Conservation (phyloP, 768 basidiomycete genomes). For the Podaxis carcinomalis region DNA sequence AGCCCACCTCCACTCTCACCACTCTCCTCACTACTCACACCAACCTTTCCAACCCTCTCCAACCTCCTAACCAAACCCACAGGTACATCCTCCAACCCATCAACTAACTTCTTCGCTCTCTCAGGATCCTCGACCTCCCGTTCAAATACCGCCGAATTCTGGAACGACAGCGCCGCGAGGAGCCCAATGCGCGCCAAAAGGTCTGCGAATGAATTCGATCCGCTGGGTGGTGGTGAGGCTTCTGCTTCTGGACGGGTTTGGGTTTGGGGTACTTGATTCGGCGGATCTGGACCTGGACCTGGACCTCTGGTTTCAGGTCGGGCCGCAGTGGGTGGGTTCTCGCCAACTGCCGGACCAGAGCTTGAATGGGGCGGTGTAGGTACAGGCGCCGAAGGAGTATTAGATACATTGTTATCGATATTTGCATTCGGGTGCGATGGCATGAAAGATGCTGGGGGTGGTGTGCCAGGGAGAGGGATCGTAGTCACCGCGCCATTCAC, state of each 20-base stretch:
- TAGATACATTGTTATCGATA: too few relatives aligned
- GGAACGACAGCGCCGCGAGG: slow-evolving; percentile 16
- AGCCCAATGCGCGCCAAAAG: slow-evolving; percentile 15
- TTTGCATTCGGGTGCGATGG: too few relatives aligned
- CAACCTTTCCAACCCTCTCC: slow-evolving; percentile 45
- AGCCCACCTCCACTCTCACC: slow-evolving; percentile 25
- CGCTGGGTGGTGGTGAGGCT: background rate
- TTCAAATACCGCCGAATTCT: slow-evolving; percentile 22
- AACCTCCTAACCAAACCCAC: slow-evolving; percentile 61
- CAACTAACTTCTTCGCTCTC: slow-evolving; percentile 58
- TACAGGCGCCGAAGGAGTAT: too few relatives aligned
- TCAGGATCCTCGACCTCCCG: slow-evolving; percentile 56
- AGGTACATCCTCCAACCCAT: slow-evolving; percentile 63
- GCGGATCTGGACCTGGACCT: background rate
- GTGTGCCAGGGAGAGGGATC: background rate
- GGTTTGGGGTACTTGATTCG: background rate
- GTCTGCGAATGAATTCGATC: slow-evolving; percentile 1
- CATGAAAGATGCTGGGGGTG: too few relatives aligned
- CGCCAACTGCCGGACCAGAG: too few relatives aligned
- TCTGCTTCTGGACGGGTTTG: background rate
- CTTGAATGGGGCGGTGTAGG: too few relatives aligned
- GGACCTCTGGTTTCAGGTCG: too few relatives aligned
- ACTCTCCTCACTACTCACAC: slow-evolving; percentile 26
- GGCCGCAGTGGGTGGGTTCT: too few relatives aligned
- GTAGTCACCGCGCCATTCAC: too few relatives aligned